Base-by-base conservation (phyloP, 768 basidiomycete species). In the Myochromella boudieri region DNA sequence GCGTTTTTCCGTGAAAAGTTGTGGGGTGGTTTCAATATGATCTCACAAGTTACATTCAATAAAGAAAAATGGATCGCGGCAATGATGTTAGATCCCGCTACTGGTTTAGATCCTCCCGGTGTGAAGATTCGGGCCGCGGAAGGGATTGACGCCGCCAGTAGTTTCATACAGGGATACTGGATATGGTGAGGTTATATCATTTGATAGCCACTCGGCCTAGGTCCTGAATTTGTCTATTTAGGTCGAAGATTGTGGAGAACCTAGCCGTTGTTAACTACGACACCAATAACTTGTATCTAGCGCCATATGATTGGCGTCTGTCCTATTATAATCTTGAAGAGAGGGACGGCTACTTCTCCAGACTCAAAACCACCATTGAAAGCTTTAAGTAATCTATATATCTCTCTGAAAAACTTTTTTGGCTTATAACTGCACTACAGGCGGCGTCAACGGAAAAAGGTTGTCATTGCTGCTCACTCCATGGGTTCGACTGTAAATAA, bases 231-330 rank as follows among this genome's bases (percentile, higher is more conserved):
- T 37, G 18, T 52, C 24, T 24, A 20, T 36, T 42, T 33, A 88
- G 88, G 88, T 84, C 87, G 1, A 94, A 95, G 65, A 89, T 97
- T 42, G 82, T 98, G 8, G 90, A 97, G 66, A 98, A 99, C 56
- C 76, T 97, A 2, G 94, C 95, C 0, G 91, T 86, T 1, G 79
- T 97, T 15, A 87, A 87, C 59, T 98, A 97, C 58, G 95, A 97
- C 57, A 88, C 90, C 0, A 91, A 94, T 56, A 94, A 93, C 55
- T 68, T 95, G 26, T 75, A 84, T 60, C 75, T 92, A 3, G 88
- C 89, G 1, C 81, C 90, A 11, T 97, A 97, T 59, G 94, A 97
- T 57, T 97, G 94, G 95, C 77, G 88, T 31, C 61, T 91, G 26
- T 90, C 89, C 11, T 91, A 82, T 64, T 85, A 81, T 64, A 98